Evolutionary conservation across 1,284 basidiomycete genomes (phyloP), one percentile per base, ranked within the genome.

Genomic region (Rhodotorula mucilaginosa): DNA sequence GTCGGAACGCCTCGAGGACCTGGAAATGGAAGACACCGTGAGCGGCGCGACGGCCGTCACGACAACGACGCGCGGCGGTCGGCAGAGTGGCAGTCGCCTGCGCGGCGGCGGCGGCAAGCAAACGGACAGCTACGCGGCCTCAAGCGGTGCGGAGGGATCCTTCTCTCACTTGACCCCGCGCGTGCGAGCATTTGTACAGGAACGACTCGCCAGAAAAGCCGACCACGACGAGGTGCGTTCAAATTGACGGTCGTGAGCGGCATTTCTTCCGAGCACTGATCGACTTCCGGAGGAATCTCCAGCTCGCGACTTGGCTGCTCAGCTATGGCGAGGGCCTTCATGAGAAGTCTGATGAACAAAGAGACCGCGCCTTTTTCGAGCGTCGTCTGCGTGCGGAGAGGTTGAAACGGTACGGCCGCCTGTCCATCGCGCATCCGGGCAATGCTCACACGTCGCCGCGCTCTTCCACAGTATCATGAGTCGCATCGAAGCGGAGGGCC

Each of bases 21-120:
- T 67, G 2, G 60, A 65, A 49, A 7, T 39, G 59, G 64, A 70
- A 26, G 31, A 62, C 26, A 34, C 46, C 23, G n/a, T 4, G 47
- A 39, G 19, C 18, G 31, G 39, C 2, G 46, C 46, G 7, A 56
- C 46, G 23, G 44, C 19, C 19, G 5, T 26, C 18, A 12, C 16
- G 47, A 54, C 5, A 0, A 26, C 19, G 47, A 21, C 52, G 31
- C 47, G 58, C 46, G 56, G 51, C 2, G 8, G 26, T 23, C 31
- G 46, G 58, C 56, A 15, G 21, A 29, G 21, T 29, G 23, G 26
- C 2, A 19, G 44, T 39, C 51, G 48, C 51, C 12, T 29, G 1
- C 4, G 34, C 44, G 18, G 54, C 18, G 15, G 29, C 26, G 2
- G 5, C 5, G 6, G 19, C 44, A 8, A 12, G 0, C 13, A 44